Evolutionary conservation across 345 rosid genomes (phyloP).

Genomic region (Diplotaxis tenuifolia): DNA sequence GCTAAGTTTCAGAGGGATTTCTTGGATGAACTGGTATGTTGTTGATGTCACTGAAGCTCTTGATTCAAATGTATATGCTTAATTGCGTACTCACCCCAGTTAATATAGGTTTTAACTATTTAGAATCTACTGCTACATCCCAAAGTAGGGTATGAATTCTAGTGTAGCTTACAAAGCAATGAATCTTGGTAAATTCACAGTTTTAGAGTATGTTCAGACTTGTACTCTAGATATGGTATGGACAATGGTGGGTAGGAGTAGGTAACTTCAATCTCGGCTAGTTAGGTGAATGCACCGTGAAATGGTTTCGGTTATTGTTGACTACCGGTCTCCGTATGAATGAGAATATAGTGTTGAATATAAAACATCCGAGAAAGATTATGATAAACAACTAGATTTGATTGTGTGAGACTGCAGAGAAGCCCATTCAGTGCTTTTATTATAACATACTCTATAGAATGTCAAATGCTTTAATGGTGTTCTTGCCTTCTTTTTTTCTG

Average conservation of each 20-base stretch:
- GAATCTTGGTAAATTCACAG: neutral
- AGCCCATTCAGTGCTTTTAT: neutral
- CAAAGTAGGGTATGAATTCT: neutral
- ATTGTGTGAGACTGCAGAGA: neutral
- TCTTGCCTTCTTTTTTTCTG: neutral
- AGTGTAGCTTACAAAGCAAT: neutral
- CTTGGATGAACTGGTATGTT: slow-evolving; percentile 65
- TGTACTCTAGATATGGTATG: neutral
- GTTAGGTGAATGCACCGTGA: slow-evolving; percentile 14
- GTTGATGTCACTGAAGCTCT: neutral
- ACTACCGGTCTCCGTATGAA: neutral
- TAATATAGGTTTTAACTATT: no score
- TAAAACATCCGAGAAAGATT: neutral
- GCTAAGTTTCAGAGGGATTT: slow-evolving; percentile 78
- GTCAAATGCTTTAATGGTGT: neutral
- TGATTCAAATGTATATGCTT: neutral
- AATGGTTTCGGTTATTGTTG: neutral
- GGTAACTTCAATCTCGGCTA: neutral
- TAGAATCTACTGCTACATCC: neutral
- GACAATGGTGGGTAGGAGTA: slow-evolving; percentile 9
- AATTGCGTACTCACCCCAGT: neutral
- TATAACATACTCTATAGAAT: neutral
- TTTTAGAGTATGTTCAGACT: neutral
- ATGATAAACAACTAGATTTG: neutral
- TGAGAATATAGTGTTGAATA: neutral